A percentile compares a stretch with the other conserved stretches of the same genome.
phyloP scores from a whole-genome alignment of 441 rosid species.

The Gossypium lobatum region DNA sequence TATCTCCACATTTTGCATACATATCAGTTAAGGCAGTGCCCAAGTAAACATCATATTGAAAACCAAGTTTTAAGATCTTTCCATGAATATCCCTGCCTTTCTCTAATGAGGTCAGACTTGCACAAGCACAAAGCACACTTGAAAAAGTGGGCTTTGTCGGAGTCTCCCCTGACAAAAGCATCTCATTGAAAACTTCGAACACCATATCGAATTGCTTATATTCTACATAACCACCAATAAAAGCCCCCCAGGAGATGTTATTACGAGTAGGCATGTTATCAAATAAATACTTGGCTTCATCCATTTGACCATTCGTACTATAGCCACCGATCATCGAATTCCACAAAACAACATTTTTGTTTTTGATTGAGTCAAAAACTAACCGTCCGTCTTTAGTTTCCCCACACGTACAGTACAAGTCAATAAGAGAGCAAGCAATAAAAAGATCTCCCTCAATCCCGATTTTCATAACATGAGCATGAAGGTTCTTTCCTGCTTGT shows the following conservation, averaged over 20 bases:
- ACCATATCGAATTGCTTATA: constrained; percentile 32
- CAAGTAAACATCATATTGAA: constrained; percentile 31
- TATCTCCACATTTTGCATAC: constrained; percentile 66
- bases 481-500: constrained; percentile 34
- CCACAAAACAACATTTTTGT: constrained; percentile 43
- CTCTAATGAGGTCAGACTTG: constrained; percentile 38
- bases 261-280: constrained; percentile 29
- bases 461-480: constrained; percentile 31
- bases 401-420: constrained; percentile 48
- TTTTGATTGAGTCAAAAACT: constrained; percentile 29
- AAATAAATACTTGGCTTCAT: constrained; percentile 47
- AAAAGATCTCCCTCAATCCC: constrained; percentile 34
- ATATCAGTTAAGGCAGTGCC: constrained; percentile 57
- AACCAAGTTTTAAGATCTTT: constrained; percentile 42
- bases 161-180: constrained; percentile 42
- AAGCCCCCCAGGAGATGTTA: constrained; percentile 37
- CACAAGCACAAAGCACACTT: constrained; percentile 46
- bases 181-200: constrained; percentile 36
- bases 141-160: constrained; percentile 45
- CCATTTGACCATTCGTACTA: constrained; percentile 37
- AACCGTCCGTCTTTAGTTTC: constrained; percentile 30
- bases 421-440: constrained; percentile 38
- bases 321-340: constrained; percentile 50
- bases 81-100: constrained; percentile 58
- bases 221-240: constrained; percentile 47